These are phyloP conservation scores for Fusarium torreyae DNA, from an alignment of 2,329 filamentous ascomycete genomes.

Conservation along the genomic window DNA sequence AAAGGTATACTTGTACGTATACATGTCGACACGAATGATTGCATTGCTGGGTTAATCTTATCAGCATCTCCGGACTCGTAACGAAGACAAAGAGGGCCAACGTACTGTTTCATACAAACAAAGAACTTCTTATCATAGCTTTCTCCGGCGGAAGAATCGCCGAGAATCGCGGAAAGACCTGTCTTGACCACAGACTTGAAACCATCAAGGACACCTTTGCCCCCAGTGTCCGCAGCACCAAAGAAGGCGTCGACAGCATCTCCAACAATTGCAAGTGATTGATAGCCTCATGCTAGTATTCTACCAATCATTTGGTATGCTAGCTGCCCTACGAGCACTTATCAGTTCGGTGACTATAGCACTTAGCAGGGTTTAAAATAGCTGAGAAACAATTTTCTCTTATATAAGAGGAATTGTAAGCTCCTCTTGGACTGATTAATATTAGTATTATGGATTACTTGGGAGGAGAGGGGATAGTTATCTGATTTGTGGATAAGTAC, in stretches of 20 bases:
- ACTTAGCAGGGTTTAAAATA: no score
- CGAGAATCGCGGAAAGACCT: slow-evolving; percentile 8
- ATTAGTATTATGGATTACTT: no score
- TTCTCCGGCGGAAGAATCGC: slow-evolving; percentile 21
- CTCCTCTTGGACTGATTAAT: no score
- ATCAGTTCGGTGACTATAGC: no score
- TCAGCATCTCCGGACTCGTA: background rate
- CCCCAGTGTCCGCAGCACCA: slow-evolving; percentile 6
- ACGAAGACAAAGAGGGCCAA: background rate
- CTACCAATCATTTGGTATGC: no score
- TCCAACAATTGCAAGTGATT: no score
- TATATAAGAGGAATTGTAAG: no score
- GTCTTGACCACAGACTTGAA: slow-evolving; percentile 28
- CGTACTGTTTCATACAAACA: slow-evolving; percentile 26
- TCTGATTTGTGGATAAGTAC: no score
- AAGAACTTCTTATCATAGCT: slow-evolving; percentile 29
- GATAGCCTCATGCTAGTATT: no score
- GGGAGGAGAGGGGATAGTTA: no score
- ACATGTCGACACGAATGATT: slow-evolving; percentile 24
- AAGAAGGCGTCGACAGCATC: slow-evolving; percentile 26
- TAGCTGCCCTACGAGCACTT: no score
- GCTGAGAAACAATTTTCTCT: no score
- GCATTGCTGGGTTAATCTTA: background rate
- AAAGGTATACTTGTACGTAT: slow-evolving; percentile 24
- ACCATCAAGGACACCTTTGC: slow-evolving; percentile 16